phyloP scores from a whole-genome alignment of 106 monocot genomes.

The Xerophyta viscosa region DNA sequence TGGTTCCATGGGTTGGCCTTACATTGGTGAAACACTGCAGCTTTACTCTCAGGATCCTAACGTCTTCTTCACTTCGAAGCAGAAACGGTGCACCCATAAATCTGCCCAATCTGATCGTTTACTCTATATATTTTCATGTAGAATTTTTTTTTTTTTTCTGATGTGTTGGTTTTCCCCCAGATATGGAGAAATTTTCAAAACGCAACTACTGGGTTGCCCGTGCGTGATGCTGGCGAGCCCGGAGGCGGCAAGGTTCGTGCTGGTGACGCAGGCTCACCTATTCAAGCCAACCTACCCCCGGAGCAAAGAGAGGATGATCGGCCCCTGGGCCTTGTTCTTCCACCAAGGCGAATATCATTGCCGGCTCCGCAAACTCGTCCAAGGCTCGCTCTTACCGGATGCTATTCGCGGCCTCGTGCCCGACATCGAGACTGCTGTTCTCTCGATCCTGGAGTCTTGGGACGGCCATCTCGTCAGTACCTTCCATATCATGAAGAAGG shows the following conservation, averaged over 20 bases:
- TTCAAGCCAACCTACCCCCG: conserved; percentile 73
- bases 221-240: conserved; percentile 87
- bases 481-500: conserved; percentile 72
- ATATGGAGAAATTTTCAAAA: conserved; percentile 79
- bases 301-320: conserved; percentile 81
- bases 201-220: conserved; percentile 49
- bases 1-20: conserved; percentile 65
- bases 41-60: conserved; percentile 57
- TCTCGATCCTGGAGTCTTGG: conserved; percentile 27
- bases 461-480: conserved; percentile 24
- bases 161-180: conserved; percentile 2
- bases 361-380: conserved; percentile 41
- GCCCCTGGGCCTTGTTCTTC: conserved; percentile 74
- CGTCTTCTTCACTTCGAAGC: conserved; percentile 32
- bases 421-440: conserved; percentile 30
- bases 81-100: conserved; percentile 22
- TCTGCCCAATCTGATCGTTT: neutral
- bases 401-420: conserved; percentile 33
- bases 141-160: neutral
- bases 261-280: conserved; percentile 44
- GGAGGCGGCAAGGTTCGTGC: conserved; percentile 72
- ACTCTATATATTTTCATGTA: neutral
- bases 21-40: conserved; percentile 57
- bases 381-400: conserved; percentile 36
- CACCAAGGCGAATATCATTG: conserved; percentile 70